Percentiles rank a stretch among this genome's conserved stretches.
These are phyloP conservation scores for Myriosclerotinia duriaeana DNA, from an alignment of 2,329 filamentous ascomycete genomes.

Conservation along the genomic window DNA sequence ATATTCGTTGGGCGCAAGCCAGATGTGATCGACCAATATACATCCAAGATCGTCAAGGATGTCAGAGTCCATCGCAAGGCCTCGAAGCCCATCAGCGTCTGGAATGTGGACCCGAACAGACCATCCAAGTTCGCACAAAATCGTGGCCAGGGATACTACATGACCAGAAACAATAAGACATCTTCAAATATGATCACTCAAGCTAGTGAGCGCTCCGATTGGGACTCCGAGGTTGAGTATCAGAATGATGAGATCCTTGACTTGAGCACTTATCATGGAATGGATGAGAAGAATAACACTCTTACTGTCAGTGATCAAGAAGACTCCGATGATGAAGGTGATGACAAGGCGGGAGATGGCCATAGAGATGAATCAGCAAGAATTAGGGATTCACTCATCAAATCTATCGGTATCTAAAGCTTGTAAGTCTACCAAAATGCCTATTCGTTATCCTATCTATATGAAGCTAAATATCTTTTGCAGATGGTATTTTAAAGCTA, in stretches of 20 bases:
- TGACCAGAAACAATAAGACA: neutral
- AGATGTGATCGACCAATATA: too few relatives aligned
- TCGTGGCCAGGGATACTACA: neutral
- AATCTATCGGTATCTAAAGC: neutral
- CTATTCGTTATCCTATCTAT: neutral
- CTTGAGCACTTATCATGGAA: neutral
- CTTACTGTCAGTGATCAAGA: conserved; percentile 13
- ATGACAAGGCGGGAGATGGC: too few relatives aligned
- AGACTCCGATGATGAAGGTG: neutral
- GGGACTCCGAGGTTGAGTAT: conserved; percentile 13
- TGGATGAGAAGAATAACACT: neutral
- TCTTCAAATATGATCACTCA: too few relatives aligned
- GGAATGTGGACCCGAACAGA: neutral
- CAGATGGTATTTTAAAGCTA: neutral
- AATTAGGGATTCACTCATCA: too few relatives aligned
- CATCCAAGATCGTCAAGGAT: too few relatives aligned
- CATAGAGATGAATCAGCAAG: neutral
- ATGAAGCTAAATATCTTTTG: neutral
- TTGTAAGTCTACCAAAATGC: neutral
- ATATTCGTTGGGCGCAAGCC: too few relatives aligned
- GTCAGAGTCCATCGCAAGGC: neutral
- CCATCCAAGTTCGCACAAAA: conserved; percentile 3
- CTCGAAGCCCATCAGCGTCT: neutral
- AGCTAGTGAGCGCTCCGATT: conserved; percentile 1
- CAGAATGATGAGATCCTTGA: conserved; percentile 1